A percentile compares a stretch with the other conserved stretches of the same genome.
Conservation (phyloP, 768 basidiomycete genomes). For the Chalciporus pseudorubinellus region DNA sequence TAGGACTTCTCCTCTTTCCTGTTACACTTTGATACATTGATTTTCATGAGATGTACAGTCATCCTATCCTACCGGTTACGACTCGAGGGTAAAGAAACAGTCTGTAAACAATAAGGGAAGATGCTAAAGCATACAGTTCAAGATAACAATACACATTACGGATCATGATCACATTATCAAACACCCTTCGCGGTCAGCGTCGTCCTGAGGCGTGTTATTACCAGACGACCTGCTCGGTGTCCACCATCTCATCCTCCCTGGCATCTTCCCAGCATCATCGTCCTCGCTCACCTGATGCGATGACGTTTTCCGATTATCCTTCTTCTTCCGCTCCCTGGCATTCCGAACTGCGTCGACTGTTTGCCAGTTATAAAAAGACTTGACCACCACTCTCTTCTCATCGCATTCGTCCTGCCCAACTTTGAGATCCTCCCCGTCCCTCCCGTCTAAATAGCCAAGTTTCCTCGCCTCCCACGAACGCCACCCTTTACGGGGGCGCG, state of each 20-base stretch:
- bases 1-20: slow-evolving; percentile 10
- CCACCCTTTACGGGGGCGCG: slow-evolving; percentile 73
- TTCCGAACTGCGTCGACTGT: slow-evolving; percentile 74
- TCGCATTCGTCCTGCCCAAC: slow-evolving; percentile 83
- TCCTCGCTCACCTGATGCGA: slow-evolving; percentile 32
- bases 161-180: slow-evolving; percentile 53
- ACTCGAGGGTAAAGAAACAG: slow-evolving; percentile 14
- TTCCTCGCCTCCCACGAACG: slow-evolving; percentile 69
- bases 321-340: slow-evolving; percentile 61
- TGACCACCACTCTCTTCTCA: slow-evolving; percentile 64
- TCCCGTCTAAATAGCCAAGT: slow-evolving; percentile 66
- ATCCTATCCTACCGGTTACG: slow-evolving; percentile 8
- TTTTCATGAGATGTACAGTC: slow-evolving; percentile 12
- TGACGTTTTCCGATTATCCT: slow-evolving; percentile 45
- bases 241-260: slow-evolving; percentile 33
- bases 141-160: slow-evolving; percentile 28
- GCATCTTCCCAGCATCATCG: slow-evolving; percentile 25
- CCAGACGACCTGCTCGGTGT: slow-evolving; percentile 48
- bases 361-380: slow-evolving; percentile 87
- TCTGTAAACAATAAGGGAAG: slow-evolving; percentile 3
- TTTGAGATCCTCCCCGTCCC: slow-evolving; percentile 64
- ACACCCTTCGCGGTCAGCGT: slow-evolving; percentile 59
- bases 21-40: slow-evolving; percentile 20
- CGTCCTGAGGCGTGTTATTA: slow-evolving; percentile 47
- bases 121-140: slow-evolving; percentile 30